Evolutionary conservation across 169 alveolate species (phyloP).

Genomic region (Plasmodium falciparum): DNA sequence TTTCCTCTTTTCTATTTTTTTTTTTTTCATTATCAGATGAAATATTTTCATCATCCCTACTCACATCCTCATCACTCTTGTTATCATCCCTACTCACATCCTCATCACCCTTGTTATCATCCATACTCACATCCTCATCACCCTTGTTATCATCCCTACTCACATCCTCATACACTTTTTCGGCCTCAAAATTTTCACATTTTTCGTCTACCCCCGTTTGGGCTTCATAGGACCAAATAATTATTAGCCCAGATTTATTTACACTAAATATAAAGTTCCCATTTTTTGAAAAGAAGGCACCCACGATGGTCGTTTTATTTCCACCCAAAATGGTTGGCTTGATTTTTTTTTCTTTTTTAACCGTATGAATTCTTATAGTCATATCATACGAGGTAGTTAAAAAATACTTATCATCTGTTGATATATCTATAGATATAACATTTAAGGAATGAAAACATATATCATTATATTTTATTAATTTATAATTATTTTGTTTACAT

Average conservation of each 20-base stretch:
- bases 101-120: not conserved
- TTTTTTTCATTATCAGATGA: not conserved
- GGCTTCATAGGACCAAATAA: conserved; percentile 82
- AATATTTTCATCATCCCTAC: not conserved
- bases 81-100: not conserved
- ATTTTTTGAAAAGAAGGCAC: conserved; percentile 87
- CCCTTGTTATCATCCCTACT: not conserved
- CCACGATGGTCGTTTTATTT: conserved; percentile 86
- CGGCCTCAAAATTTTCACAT: not conserved
- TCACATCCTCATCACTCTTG: not conserved
- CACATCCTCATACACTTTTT: conserved; percentile 4
- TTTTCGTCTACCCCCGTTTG: not conserved
- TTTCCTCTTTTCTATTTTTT: not conserved
- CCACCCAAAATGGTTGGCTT: conserved; percentile 87
- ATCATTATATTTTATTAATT: conserved; percentile 82
- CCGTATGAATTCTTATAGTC: conserved; percentile 89
- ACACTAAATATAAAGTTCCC: conserved; percentile 86
- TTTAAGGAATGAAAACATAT: conserved; percentile 85
- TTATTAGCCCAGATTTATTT: conserved; percentile 88
- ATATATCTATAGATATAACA: conserved; percentile 86
- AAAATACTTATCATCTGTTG: conserved; percentile 81
- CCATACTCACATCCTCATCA: not conserved
- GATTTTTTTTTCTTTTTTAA: conserved; percentile 79
- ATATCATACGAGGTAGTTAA: conserved; percentile 86
- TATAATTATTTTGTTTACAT: conserved; percentile 79